Conservation (phyloP, 306 rosid genomes). For the Acacia acuminata region DNA sequence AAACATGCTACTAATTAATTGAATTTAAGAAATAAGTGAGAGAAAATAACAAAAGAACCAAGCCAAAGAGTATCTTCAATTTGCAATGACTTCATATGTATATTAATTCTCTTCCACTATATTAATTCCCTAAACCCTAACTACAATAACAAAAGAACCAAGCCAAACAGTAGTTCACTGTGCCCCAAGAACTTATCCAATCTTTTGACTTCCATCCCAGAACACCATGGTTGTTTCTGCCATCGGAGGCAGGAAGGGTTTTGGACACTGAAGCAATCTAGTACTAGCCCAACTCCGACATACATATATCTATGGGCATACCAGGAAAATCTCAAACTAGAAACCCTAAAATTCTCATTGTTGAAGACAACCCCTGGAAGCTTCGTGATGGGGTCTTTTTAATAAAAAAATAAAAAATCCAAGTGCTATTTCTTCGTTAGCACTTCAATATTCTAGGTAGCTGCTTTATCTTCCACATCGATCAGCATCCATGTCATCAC, state of each 20-base stretch:
- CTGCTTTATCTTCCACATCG: too few species aligned
- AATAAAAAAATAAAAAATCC: too few species aligned
- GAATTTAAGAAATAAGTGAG: neutral
- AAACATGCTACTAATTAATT: neutral
- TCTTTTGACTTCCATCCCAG: conserved; percentile 39
- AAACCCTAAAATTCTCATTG: conserved; percentile 86
- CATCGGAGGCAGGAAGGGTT: conserved; percentile 62
- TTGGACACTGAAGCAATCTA: conserved; percentile 78
- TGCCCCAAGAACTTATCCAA: conserved; percentile 34
- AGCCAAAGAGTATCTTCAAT: neutral
- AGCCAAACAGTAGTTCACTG: conserved; percentile 46
- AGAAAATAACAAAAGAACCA: neutral
- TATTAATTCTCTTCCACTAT: neutral
- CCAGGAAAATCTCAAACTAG: conserved; percentile 68
- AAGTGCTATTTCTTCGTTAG: too few species aligned
- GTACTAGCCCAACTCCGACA: conserved; percentile 77
- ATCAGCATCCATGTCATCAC: too few species aligned
- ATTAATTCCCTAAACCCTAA: neutral
- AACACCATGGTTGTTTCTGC: conserved; percentile 11
- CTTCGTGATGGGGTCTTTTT: conserved; percentile 80
- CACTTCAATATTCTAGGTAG: too few species aligned
- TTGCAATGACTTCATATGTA: neutral
- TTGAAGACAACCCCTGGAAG: conserved; percentile 82
- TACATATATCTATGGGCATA: conserved; percentile 70
- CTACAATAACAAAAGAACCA: conserved; percentile 41